phyloP scores from a whole-genome alignment of 1,284 basidiomycete species.

The Mycosarcoma maydis region DNA sequence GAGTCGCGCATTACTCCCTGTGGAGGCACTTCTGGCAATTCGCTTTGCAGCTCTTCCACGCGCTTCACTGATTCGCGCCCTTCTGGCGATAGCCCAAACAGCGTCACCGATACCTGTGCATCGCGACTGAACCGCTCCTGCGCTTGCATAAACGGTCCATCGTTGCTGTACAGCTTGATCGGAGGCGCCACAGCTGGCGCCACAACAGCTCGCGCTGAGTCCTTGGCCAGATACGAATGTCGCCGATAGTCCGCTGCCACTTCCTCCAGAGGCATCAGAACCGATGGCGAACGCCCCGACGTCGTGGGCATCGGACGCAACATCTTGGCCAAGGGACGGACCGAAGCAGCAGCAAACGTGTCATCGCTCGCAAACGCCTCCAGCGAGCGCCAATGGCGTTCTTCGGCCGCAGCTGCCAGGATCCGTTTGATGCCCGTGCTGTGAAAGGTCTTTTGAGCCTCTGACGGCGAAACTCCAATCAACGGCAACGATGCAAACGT shows the following conservation, averaged over 20 bases:
- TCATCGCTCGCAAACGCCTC: conserved; percentile 70
- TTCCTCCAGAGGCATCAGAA: conserved; percentile 72
- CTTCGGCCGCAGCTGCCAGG: conserved; percentile 68
- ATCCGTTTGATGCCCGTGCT: conserved; percentile 71
- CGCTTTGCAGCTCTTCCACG: conserved; percentile 71
- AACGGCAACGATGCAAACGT: conserved; percentile 82
- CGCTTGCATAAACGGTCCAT: conserved; percentile 81
- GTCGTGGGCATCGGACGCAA: conserved; percentile 60
- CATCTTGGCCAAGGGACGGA: conserved; percentile 67
- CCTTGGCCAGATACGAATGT: conserved; percentile 81
- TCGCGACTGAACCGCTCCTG: conserved; percentile 72
- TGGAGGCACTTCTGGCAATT: conserved; percentile 75
- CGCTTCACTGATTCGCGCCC: conserved; percentile 75
- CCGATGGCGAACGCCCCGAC: conserved; percentile 58
- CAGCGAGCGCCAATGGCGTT: conserved; percentile 40
- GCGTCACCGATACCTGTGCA: conserved; percentile 76
- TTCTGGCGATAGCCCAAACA: conserved; percentile 85
- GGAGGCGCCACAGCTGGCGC: conserved; percentile 86
- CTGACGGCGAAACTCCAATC: conserved; percentile 74
- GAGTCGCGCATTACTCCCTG: conserved; percentile 79
- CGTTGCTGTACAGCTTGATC: conserved; percentile 77
- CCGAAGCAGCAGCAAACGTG: conserved; percentile 71
- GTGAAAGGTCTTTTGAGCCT: conserved; percentile 74
- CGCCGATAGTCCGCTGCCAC: conserved; percentile 77
- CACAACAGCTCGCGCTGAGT: conserved; percentile 81